Evolutionary conservation across 2,329 filamentous ascomycete genomes (phyloP).

Genomic region (Plectosphaerella cucumerina): DNA sequence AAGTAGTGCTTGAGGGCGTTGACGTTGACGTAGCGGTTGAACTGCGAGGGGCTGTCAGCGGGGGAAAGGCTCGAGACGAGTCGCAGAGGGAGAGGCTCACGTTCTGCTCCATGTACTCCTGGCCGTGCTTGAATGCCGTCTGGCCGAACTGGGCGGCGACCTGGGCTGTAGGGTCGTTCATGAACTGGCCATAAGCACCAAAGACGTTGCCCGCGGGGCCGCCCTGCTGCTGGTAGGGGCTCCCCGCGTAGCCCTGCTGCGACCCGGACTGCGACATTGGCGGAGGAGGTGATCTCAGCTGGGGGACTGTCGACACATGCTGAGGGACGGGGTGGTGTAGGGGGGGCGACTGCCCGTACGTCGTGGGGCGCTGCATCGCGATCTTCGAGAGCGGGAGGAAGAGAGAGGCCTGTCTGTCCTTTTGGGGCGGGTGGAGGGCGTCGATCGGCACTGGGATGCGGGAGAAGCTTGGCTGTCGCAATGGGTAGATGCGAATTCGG

Average conservation of each 20-base stretch:
- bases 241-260: slow-evolving; percentile 52
- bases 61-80: slow-evolving; percentile 12
- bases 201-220: slow-evolving; percentile 50
- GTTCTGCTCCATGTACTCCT: slow-evolving; percentile 94
- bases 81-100: slow-evolving; percentile 44
- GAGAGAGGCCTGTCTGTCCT: slow-evolving; percentile 6
- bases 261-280: slow-evolving; percentile 68
- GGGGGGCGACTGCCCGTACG: slow-evolving; percentile 84
- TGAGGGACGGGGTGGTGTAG: slow-evolving; percentile 97
- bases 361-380: slow-evolving; percentile 76
- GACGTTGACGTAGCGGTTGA: slow-evolving; percentile 79
- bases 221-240: slow-evolving; percentile 68
- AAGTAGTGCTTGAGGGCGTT: slow-evolving; percentile 97
- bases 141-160: slow-evolving; percentile 93
- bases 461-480: not conserved
- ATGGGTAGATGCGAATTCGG: not conserved
- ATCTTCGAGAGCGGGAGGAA: not conserved
- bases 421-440: not conserved
- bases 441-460: no score
- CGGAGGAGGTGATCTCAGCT: slow-evolving; percentile 89
- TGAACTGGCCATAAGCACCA: slow-evolving; percentile 83
- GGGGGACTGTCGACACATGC: slow-evolving; percentile 96
- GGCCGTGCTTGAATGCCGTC: slow-evolving; percentile 83
- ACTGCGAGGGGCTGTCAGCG: slow-evolving; percentile 23
- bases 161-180: slow-evolving; percentile 92